phyloP scores from a whole-genome alignment of 2,329 filamentous ascomycete genomes.

The Penicillium sp. region DNA sequence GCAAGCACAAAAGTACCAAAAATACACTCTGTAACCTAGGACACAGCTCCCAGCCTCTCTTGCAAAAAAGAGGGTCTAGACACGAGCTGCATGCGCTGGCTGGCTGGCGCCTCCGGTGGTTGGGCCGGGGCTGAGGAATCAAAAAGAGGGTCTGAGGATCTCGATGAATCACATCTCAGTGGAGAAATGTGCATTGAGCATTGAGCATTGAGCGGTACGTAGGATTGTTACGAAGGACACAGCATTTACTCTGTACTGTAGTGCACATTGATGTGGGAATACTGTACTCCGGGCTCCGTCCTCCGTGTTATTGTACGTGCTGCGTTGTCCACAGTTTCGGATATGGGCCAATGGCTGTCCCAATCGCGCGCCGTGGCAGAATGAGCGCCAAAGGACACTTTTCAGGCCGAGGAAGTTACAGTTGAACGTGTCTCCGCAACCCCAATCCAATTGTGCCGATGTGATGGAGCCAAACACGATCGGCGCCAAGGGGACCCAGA shows the following conservation, averaged over 20 bases:
- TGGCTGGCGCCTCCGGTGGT: slow-evolving; percentile 8
- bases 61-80: slow-evolving; percentile 16
- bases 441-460: slow-evolving; percentile 5
- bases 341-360: neutral
- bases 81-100: slow-evolving; percentile 14
- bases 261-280: neutral
- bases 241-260: neutral
- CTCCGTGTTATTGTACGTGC: neutral
- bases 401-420: slow-evolving; percentile 1
- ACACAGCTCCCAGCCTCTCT: slow-evolving; percentile 5
- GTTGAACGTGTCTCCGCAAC: slow-evolving; percentile 5
- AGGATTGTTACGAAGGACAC: neutral
- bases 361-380: neutral
- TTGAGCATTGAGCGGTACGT: too few species aligned
- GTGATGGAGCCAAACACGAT: slow-evolving; percentile 10
- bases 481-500: slow-evolving; percentile 12
- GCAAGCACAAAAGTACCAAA: slow-evolving; percentile 3
- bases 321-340: neutral
- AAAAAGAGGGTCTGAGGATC: slow-evolving; percentile 7
- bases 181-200: neutral
- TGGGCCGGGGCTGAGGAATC: slow-evolving; percentile 9
- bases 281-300: neutral
- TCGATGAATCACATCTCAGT: slow-evolving; percentile 10
- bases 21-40: neutral
- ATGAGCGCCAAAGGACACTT: neutral